A percentile compares a stretch with the other conserved stretches of the same genome.
Evolutionary conservation across 1,284 basidiomycete species (phyloP).

Genomic region (Ganoderma meredithae): DNA sequence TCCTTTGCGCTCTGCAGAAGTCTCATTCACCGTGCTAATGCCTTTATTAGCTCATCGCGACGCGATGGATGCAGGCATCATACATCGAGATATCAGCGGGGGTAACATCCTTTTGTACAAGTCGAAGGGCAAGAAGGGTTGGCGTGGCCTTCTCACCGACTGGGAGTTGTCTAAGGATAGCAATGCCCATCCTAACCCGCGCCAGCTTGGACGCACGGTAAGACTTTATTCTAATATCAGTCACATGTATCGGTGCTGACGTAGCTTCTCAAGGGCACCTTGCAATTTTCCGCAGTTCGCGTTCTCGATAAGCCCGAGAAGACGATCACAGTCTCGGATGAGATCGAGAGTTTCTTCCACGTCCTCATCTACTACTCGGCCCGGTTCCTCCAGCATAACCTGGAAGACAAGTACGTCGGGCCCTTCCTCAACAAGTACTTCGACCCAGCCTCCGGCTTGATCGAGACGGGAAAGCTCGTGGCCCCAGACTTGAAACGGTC

Average conservation of each 20-base stretch:
- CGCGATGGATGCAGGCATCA: slow-evolving; percentile 7
- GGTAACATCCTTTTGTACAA: slow-evolving; percentile 20
- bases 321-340: slow-evolving; percentile 14
- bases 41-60: slow-evolving; percentile 8
- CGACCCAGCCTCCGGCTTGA: slow-evolving; percentile 1
- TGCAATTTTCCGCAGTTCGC: slow-evolving; percentile 21
- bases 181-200: background rate
- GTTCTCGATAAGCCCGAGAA: slow-evolving; percentile 3
- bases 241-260: too few species aligned
- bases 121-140: background rate
- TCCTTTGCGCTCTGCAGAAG: too few species aligned
- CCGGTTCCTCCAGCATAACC: slow-evolving; percentile 16
- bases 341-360: slow-evolving; percentile 27
- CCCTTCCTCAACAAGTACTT: slow-evolving; percentile 18
- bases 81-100: slow-evolving; percentile 24
- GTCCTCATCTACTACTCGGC: slow-evolving; percentile 20
- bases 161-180: slow-evolving; percentile 22
- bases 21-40: too few species aligned
- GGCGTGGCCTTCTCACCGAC: slow-evolving; percentile 10
- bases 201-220: slow-evolving; percentile 6
- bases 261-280: slow-evolving; percentile 17
- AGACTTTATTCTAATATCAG: too few species aligned
- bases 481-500: too few species aligned
- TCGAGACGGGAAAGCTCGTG: too few species aligned
- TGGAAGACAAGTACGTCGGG: background rate